phyloP scores from a whole-genome alignment of 192 early-diverging fungal species.

The Entomortierella beljakovae region DNA sequence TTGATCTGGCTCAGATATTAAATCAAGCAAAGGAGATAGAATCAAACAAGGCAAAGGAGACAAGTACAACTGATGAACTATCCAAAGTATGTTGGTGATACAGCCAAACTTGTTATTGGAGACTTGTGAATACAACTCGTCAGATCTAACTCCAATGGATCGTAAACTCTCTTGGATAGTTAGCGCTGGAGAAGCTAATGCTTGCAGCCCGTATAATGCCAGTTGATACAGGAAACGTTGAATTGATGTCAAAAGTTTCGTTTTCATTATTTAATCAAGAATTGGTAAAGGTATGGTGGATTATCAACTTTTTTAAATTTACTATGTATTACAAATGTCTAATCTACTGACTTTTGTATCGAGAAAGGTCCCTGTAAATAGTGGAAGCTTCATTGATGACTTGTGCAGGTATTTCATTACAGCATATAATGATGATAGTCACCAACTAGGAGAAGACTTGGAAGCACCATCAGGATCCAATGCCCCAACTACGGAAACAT shows the following conservation, averaged over 20 bases:
- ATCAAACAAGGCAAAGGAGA: background rate
- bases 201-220: slow-evolving; percentile 13
- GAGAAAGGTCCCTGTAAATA: background rate
- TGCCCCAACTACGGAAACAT: background rate
- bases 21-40: slow-evolving; percentile 11
- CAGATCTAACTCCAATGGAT: no score
- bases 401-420: slow-evolving; percentile 17
- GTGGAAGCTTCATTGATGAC: background rate
- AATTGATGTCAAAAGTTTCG: slow-evolving; percentile 17
- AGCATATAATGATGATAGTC: slow-evolving; percentile 3
- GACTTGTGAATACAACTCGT: no score
- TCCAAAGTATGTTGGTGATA: slow-evolving; percentile 9
- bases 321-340: background rate
- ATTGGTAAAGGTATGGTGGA: slow-evolving; percentile 24
- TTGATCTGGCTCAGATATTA: slow-evolving; percentile 6
- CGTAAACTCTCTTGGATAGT: background rate
- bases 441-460: background rate
- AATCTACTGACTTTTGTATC: background rate
- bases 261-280: slow-evolving; percentile 36
- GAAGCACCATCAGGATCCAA: background rate
- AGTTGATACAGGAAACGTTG: slow-evolving; percentile 5
- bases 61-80: background rate
- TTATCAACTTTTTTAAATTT: background rate
- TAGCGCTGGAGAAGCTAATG: slow-evolving; percentile 16
- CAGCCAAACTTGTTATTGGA: background rate